Conservation (phyloP, 177 flowering plant genomes). For the Tripterygium wilfordii region DNA sequence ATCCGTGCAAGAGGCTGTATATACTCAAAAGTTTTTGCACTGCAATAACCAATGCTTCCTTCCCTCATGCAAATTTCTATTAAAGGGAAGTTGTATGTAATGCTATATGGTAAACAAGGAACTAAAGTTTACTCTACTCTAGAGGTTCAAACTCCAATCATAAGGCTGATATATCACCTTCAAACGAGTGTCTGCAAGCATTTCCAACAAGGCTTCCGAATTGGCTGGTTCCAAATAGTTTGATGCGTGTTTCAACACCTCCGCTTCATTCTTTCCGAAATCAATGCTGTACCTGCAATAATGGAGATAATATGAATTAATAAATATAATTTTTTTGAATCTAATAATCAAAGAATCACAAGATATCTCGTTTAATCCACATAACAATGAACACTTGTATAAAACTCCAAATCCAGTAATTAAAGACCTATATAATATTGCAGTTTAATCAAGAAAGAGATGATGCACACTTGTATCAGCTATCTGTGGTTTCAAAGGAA, state of each 20-base stretch:
- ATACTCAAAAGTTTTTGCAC: too few relatives aligned
- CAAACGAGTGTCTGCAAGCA: slow-evolving; percentile 50
- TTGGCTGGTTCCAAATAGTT: slow-evolving; percentile 60
- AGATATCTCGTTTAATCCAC: too few relatives aligned
- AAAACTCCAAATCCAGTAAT: too few relatives aligned
- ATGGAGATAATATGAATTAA: not conserved
- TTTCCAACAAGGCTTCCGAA: slow-evolving; percentile 55
- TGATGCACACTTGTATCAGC: too few relatives aligned
- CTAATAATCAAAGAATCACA: too few relatives aligned
- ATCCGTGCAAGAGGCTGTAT: too few relatives aligned
- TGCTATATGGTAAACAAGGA: not conserved
- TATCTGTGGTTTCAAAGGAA: too few relatives aligned
- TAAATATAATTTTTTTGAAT: too few relatives aligned
- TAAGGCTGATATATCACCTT: slow-evolving; percentile 71
- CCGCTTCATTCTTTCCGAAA: slow-evolving; percentile 75
- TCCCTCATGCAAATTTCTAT: slow-evolving; percentile 1
- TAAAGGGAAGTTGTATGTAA: slow-evolving; percentile 5
- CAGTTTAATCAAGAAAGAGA: too few relatives aligned
- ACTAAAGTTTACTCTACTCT: slow-evolving; percentile 7
- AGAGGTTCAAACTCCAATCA: slow-evolving; percentile 73
- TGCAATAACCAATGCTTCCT: too few relatives aligned
- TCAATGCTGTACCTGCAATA: slow-evolving; percentile 59
- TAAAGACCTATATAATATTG: too few relatives aligned
- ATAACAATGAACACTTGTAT: too few relatives aligned
- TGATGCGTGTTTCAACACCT: slow-evolving; percentile 74